Evolutionary conservation across 202 grass and related monocot species (phyloP).

Genomic region (Zizania palustris): DNA sequence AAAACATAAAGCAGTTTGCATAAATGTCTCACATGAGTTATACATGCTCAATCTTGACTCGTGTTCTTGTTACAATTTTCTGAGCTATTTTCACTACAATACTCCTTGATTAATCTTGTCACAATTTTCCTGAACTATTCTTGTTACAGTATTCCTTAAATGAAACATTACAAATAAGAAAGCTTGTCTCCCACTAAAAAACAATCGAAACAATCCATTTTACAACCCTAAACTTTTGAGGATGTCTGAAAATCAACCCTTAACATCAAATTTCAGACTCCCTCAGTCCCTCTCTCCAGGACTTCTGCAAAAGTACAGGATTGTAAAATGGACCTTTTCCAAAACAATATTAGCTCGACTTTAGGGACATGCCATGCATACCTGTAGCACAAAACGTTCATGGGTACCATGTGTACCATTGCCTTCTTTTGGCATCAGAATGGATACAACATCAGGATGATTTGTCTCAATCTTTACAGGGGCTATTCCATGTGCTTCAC

Average conservation of each 20-base stretch:
- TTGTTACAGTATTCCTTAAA: neutral
- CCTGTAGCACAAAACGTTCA: constrained; percentile 68
- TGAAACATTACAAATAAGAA: neutral
- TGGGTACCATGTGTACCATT: constrained; percentile 52
- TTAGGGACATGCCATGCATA: constrained; percentile 26
- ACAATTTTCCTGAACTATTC: constrained; percentile 24
- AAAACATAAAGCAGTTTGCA: constrained; percentile 35
- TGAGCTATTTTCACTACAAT: constrained; percentile 7
- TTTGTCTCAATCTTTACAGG: constrained; percentile 89
- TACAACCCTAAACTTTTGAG: neutral
- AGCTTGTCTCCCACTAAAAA: neutral
- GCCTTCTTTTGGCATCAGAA: constrained; percentile 63
- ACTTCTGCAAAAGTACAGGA: neutral
- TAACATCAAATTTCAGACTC: neutral
- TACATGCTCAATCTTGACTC: constrained; percentile 24
- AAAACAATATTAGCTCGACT: neutral
- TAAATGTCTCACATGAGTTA: constrained; percentile 20
- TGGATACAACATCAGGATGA: constrained; percentile 89
- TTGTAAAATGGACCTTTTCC: neutral
- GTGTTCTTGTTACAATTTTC: constrained; percentile 13
- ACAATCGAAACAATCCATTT: neutral
- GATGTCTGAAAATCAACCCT: neutral
- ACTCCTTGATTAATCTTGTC: constrained; percentile 5
- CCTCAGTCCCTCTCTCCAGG: too few relatives aligned
- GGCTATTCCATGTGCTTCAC: constrained; percentile 81